Base-by-base conservation (phyloP, 1,284 basidiomycete species). In the Ustilago lituana region DNA sequence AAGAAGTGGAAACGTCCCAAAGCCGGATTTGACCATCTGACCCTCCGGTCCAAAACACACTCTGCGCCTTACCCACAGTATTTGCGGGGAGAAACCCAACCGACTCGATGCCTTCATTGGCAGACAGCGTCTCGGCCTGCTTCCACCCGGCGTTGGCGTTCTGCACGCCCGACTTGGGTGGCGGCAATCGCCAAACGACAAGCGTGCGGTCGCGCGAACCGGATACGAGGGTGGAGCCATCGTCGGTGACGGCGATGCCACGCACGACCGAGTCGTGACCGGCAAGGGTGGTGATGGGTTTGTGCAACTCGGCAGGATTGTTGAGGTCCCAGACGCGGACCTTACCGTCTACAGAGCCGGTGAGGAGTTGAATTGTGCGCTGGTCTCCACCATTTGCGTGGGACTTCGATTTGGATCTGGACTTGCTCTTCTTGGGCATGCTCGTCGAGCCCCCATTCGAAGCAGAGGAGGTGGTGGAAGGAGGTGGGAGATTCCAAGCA, bases 331-430 rank as follows among this genome's bases (percentile, higher is more conserved):
- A 82, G 3, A 78, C 58, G 2, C 80, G 63, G 15, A 82, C 62
- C 38, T 68, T 74, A 11, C 78, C 83, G 26, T 79, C 65, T 45
- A 92, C 90, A 19, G 90, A 93, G 8, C 90, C 94, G 0, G 93
- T 94, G 63, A 94, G 87, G 24, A 97, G 87, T 74, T 91, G 89
- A 87, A 94, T 91, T 47, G 85, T 86, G 10, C 64, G 41, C 15
- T 44, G 27, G 17, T 44, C 29, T 14, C 29, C 26, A 2, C 19
- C 20, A 2, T 4, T 12, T 8, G 19, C 14, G 23, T 45, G 44
- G 5, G 41, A 15, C 38, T 63, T 59, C 11, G 31, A 24, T 33
- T 69, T 49, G 5, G 41, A 15, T 41, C 60, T 59, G 14, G 31
- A 24, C 32, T 69, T 68, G 36, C 29, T 48, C 20, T 51, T 49